Base-by-base conservation (phyloP, 495 filamentous ascomycete species). In the Xylaria nigripes region DNA sequence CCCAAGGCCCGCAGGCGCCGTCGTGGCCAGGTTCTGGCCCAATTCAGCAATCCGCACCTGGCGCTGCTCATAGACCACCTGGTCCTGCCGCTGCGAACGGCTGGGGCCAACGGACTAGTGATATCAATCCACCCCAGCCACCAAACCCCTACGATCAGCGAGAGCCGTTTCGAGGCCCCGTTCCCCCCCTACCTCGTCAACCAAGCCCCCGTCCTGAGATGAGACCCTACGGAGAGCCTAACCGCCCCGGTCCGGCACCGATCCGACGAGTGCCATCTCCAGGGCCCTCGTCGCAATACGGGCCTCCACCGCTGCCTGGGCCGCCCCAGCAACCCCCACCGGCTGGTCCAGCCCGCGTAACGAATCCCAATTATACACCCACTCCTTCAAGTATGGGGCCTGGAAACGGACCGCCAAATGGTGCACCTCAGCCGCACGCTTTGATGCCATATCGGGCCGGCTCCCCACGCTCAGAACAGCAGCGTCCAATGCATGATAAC, bases 401-500 rank as follows among this genome's bases (percentile, higher is more conserved):
- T 29, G 57, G 63, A 15, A 71, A 69, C 32, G 69, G 70, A 1
- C 64, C 67, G 4, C 63, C 69, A 25, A 82, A 82, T 60, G 89
- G 84, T 54, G 87, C 87, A 42, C 81, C 82, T 12, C 81, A 55
- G 18, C 65, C 86, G 23, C 88, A 94, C 51, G 63, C 71, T 8
- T 76, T 90, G 55, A 90, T 93, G 45, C 81, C 95, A 50, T 81
- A 90, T 55, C 90, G 95, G 57, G 68, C 70, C 27, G 83, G 82
- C 58, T 93, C 86, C 61, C 91, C 91, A 36, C 81, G 86, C 23
- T 81, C 86, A 30, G 92, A 96, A 49, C 85, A 91, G 48, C 65
- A 69, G 19, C 83, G 89, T 44, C 89, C 90, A 0, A 82, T 95
- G 62, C 81, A 90, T 58, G 92, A 96, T 52, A 86, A 87, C 61